Evolutionary conservation across 495 filamentous ascomycete genomes (phyloP).

Genomic region (Hypoxylon trugodes): DNA sequence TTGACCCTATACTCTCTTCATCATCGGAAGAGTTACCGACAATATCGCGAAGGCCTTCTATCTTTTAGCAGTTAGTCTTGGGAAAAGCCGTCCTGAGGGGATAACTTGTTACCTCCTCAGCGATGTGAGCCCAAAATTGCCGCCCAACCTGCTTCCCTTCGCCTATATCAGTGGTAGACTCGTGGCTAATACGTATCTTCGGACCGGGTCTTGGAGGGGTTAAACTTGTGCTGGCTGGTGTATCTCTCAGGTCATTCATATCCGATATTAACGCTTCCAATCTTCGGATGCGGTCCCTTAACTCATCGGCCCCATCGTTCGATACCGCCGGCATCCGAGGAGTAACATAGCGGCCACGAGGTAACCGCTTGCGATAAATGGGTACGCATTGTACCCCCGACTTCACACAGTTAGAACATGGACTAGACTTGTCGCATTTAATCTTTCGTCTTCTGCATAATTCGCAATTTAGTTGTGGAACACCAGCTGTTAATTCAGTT

Average conservation of each 20-base stretch:
- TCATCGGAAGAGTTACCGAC: conserved; percentile 9
- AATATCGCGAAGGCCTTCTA: conserved; percentile 6
- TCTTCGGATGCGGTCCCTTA: conserved; percentile 6
- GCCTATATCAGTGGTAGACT: neutral
- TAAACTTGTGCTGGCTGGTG: neutral
- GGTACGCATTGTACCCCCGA: conserved; percentile 14
- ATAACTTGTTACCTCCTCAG: conserved; percentile 6
- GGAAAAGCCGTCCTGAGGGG: neutral
- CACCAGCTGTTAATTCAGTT: neutral
- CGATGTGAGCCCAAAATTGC: conserved; percentile 14
- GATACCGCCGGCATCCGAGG: neutral
- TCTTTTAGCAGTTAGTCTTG: neutral
- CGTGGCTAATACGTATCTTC: neutral
- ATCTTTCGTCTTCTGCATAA: conserved; percentile 24
- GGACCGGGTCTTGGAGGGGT: neutral
- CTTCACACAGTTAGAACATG: conserved; percentile 25
- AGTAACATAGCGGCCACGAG: conserved; percentile 23
- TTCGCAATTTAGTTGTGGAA: conserved; percentile 20
- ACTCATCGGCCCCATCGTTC: conserved; percentile 1
- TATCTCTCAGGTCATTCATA: neutral
- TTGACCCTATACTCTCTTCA: conserved; percentile 12
- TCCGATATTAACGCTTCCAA: conserved; percentile 3
- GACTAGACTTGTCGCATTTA: conserved; percentile 30
- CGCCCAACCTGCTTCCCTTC: conserved; percentile 3
- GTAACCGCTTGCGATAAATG: conserved; percentile 25